Conservation (phyloP, 371 early-diverging fungal genomes). For the Mucor plumbeus region DNA sequence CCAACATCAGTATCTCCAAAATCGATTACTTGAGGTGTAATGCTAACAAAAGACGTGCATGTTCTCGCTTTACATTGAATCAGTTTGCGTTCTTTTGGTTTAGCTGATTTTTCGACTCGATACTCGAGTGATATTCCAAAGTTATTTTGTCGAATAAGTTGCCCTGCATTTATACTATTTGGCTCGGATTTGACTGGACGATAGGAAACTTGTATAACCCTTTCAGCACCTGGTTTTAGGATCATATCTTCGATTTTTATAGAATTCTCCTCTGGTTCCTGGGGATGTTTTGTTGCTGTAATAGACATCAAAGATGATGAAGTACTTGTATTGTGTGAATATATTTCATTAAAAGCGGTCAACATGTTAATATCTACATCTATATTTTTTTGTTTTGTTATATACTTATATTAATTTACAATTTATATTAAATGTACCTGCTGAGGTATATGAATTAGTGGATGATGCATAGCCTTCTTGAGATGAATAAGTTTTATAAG, state of each 20-base stretch:
- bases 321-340: background rate
- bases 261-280: conserved; percentile 25
- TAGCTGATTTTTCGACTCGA: conserved; percentile 54
- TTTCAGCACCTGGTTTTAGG: conserved; percentile 83
- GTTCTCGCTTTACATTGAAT: conserved; percentile 89
- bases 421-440: conserved; percentile 6
- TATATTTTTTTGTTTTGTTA: background rate
- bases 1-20: conserved; percentile 97
- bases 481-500: conserved; percentile 2
- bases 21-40: conserved; percentile 78
- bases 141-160: conserved; percentile 66
- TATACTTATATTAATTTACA: background rate
- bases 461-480: conserved; percentile 7
- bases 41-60: conserved; percentile 92
- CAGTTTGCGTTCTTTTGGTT: conserved; percentile 74
- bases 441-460: conserved; percentile 3
- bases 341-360: conserved; percentile 14
- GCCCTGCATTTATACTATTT: conserved; percentile 69
- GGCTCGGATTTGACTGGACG: conserved; percentile 67
- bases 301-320: background rate
- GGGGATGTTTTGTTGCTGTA: background rate
- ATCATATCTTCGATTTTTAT: conserved; percentile 85
- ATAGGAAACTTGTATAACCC: conserved; percentile 80
- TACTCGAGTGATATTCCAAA: conserved; percentile 82
- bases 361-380: conserved; percentile 22